Conservation (phyloP, 2,329 filamentous ascomycete species). For the Stachybotrys echinatus region DNA sequence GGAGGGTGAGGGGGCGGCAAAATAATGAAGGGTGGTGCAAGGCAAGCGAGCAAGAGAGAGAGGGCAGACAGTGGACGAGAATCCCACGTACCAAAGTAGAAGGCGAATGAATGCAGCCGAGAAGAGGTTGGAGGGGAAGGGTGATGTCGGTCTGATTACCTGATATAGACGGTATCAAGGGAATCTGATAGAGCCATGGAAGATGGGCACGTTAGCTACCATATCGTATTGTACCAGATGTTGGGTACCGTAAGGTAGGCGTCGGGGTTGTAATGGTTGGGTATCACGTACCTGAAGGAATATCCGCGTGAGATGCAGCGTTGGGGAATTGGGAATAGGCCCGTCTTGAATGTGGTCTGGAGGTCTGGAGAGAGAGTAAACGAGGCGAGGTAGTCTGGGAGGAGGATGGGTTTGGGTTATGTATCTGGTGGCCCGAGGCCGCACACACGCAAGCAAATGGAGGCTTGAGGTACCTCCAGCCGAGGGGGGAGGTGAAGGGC, state of each 20-base stretch:
- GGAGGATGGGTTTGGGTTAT: constrained; percentile 21
- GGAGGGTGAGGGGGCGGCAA: background rate
- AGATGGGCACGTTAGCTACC: background rate
- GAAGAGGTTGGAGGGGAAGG: background rate
- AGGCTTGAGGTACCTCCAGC: background rate
- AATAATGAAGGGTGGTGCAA: background rate
- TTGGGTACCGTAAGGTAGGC: no score
- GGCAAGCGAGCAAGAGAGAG: background rate
- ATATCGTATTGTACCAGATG: background rate
- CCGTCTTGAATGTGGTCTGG: background rate
- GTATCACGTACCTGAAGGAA: background rate
- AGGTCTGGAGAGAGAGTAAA: constrained; percentile 5
- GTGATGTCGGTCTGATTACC: background rate
- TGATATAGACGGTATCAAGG: background rate
- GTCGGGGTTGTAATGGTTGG: no score
- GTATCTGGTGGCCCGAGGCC: constrained; percentile 16
- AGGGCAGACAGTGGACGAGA: background rate
- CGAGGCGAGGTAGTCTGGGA: constrained; percentile 12
- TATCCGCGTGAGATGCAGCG: background rate
- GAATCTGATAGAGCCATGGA: background rate
- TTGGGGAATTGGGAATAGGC: no score
- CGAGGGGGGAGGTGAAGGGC: background rate
- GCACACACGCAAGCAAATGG: background rate
- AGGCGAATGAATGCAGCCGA: background rate
- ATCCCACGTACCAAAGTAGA: background rate